Percentiles rank a stretch among this genome's conserved stretches.
Conservation (phyloP, 257 asterid species). For the Nicotiana benthamiana region DNA sequence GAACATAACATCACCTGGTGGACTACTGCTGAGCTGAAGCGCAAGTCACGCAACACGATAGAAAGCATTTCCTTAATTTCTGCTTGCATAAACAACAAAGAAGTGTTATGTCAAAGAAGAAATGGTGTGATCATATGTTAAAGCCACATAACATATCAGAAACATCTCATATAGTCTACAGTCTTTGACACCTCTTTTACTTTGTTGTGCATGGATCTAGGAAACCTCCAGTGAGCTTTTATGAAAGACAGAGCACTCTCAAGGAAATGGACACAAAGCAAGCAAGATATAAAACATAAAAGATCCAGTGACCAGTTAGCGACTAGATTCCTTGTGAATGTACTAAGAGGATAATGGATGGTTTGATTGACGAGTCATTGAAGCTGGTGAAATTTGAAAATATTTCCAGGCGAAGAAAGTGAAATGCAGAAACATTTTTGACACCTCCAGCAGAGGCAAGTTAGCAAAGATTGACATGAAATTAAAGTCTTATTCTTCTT, state of each 20-base stretch:
- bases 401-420: not conserved
- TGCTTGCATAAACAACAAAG: conserved; percentile 23
- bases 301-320: not conserved
- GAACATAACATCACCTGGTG: conserved; percentile 67
- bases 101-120: not conserved
- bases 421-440: not conserved
- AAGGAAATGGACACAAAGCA: not conserved
- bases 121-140: not conserved
- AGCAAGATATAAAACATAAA: not conserved
- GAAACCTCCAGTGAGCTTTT: not conserved
- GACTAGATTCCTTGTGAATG: conserved; percentile 4
- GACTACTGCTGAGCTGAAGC: conserved; percentile 75
- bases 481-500: not conserved
- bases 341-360: not conserved
- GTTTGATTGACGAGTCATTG: not conserved
- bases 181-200: not conserved
- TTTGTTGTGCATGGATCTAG: not conserved
- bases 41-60: conserved; percentile 71
- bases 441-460: not conserved
- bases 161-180: not conserved
- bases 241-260: not conserved
- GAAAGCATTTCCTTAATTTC: conserved; percentile 86
- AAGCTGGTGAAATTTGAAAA: not conserved
- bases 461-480: not conserved
- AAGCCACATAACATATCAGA: not conserved